Evolutionary conservation across 139 green algal genomes (phyloP).

Genomic region (Picochlorum sp.): DNA sequence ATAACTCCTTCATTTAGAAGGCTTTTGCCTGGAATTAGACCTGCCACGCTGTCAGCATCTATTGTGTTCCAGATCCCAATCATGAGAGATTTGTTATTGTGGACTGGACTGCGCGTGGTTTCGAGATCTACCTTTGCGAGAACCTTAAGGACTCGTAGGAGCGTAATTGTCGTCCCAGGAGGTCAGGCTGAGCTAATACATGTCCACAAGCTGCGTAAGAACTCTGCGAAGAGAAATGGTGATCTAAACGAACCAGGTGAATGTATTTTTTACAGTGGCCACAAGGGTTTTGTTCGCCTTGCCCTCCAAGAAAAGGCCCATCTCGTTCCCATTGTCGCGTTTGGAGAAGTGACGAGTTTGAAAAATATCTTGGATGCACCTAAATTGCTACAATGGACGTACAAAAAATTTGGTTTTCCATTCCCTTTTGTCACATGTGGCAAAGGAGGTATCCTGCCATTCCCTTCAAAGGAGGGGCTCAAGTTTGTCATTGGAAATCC

Average conservation of each 20-base stretch:
- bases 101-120: slow-evolving; percentile 29
- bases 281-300: slow-evolving; percentile 55
- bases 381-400: slow-evolving; percentile 51
- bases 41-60: slow-evolving; percentile 40
- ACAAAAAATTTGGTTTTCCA: slow-evolving; percentile 56
- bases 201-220: slow-evolving; percentile 25
- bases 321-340: slow-evolving; percentile 65
- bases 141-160: slow-evolving; percentile 42
- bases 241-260: slow-evolving; percentile 2
- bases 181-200: slow-evolving; percentile 70
- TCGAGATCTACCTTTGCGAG: slow-evolving; percentile 45
- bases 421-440: slow-evolving; percentile 61
- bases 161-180: slow-evolving; percentile 70
- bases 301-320: slow-evolving; percentile 58
- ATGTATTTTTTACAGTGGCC: slow-evolving; percentile 28
- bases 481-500: slow-evolving; percentile 59
- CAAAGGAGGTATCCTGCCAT: slow-evolving; percentile 45
- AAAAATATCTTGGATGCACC: slow-evolving; percentile 44
- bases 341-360: slow-evolving; percentile 63
- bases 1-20: slow-evolving; percentile 11
- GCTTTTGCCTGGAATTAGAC: slow-evolving; percentile 20
- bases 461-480: slow-evolving; percentile 39
- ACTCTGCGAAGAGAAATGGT: not conserved
- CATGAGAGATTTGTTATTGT: slow-evolving; percentile 16
- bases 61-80: slow-evolving; percentile 38